Base-by-base conservation (phyloP, 345 rosid species). In the Passiflora organensis region DNA sequence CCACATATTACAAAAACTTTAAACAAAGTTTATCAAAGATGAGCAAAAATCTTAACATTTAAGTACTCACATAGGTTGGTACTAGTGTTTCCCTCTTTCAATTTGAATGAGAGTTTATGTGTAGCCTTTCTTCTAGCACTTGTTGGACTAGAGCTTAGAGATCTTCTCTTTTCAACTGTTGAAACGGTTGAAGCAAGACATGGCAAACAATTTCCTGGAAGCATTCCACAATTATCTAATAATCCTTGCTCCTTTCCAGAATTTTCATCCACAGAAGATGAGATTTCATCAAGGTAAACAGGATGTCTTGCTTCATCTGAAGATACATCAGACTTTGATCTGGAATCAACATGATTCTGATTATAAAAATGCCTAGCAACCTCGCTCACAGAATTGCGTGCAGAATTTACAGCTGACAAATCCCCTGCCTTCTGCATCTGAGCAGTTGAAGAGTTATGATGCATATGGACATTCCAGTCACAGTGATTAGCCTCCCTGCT, bases 211-310 rank as follows among this genome's bases (percentile, higher is more conserved):
- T 69, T 69, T 6, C 69, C 68, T 2, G 69, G 69, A 56, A 47
- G 55, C 58, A 63, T 69, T 42, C 73, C 73, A 53, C 73, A 69
- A n/a, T 46, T 63, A 38, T 69, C 69, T 18, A 69, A 47, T 24
- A 69, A 10, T 34, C 69, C 68, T 58, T 52, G 68, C 42, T 55
- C 73, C 44, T 42, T 62, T 22, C 21, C 60, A 42, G 46, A 13
- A 22, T 23, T 63, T 53, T 63, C 73, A 41, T 69, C 73, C 8
- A 47, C 59, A 13, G 38, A 62, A 71, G 78, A 45, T 72, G 72
- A 51, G 23, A 69, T 15, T 89, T 81, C 86, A 51, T 86, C 85
- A 0, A 79, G 61, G 25, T 67, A 70, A 24, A 82, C 95, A 37
- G 78, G 72, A 72, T 77, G 75, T 66, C 72, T 78, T 34, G 38